These are phyloP conservation scores for Chaetoceros tenuissimus DNA, from an alignment of 108 stramenopile species.

Conservation along the genomic window DNA sequence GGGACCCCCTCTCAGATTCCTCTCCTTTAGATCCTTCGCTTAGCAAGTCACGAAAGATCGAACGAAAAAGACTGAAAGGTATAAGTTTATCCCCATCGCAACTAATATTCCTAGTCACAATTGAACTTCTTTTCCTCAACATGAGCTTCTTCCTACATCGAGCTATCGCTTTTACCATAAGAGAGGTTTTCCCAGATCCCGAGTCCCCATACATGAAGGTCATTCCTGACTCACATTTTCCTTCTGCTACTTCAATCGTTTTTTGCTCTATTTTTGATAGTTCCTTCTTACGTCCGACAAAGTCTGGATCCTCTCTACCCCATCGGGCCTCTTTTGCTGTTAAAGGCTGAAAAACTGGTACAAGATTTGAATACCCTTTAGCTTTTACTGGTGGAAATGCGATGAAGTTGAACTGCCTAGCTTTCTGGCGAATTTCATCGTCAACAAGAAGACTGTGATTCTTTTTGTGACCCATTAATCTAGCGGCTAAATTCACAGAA, in stretches of 20 bases:
- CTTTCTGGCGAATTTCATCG: constrained; percentile 38
- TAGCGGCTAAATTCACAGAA: constrained; percentile 63
- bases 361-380: constrained; percentile 66
- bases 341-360: constrained; percentile 65
- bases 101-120: constrained; percentile 45
- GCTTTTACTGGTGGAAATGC: constrained; percentile 46
- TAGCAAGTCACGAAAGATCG: constrained; percentile 39
- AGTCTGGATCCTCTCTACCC: constrained; percentile 31
- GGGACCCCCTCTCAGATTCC: too few species aligned
- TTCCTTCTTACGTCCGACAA: constrained; percentile 53
- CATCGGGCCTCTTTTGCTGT: constrained; percentile 29
- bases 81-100: constrained; percentile 49
- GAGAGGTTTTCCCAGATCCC: constrained; percentile 52
- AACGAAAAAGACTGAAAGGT: constrained; percentile 55
- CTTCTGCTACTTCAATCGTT: constrained; percentile 1
- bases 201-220: constrained; percentile 34
- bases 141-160: constrained; percentile 30
- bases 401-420: constrained; percentile 43
- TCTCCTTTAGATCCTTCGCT: too few species aligned
- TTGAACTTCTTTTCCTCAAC: constrained; percentile 21
- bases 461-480: constrained; percentile 41
- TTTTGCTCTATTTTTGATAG: constrained; percentile 37
- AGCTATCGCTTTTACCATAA: constrained; percentile 43
- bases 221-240: constrained; percentile 14
- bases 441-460: constrained; percentile 71